Base-by-base conservation (phyloP, 31 red algal genomes). In the Porphyra umbilicalis region DNA sequence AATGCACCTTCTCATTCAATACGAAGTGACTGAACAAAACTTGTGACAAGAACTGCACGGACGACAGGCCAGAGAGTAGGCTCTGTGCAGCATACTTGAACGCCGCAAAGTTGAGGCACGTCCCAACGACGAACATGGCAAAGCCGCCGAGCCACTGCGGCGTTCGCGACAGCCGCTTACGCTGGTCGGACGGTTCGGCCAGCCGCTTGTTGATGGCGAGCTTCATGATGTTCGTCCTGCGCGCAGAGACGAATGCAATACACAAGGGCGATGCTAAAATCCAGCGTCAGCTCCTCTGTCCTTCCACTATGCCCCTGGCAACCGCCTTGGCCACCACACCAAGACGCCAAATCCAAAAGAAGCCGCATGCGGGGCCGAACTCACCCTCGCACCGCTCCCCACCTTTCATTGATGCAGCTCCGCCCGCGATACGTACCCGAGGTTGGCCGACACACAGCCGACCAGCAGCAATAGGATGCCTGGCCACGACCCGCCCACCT, bases 1-100 rank as follows among this genome's bases (percentile, higher is more conserved):
- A 39, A 42, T 90, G 84, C 31, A 91, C 88, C 81, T 86, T 86
- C 76, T 95, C 93, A 44, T 89, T 86, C 6, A 95, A 83, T 20
- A 95, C 86, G 74, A 95, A 91, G 34, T 87, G 80, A 4, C 85
- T 85, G 38, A 94, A 94, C 32, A 90, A 81, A 42, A 94, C 88
- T 74, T 94, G 92, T 6, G 88, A 90, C 8, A 95, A 76, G 86
- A 95, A 95, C 79, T 95, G 93, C 32, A 95, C 86, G 32, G 93
- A 95, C 13, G 86, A 86, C 8, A 95, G 75, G 34, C 93, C 93
- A 14, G 93, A 91, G 77, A 95, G 87, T 8, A 95, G 83, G 25
- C 89, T 91, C 79, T 95, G 93, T 38, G 93, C 93, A 25, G 93
- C 93, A 83, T 89, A 95, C 80, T 89, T 88, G 79, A 90, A 95